Conservation (phyloP, 257 asterid species). For the Ocimum tenuiflorum region DNA sequence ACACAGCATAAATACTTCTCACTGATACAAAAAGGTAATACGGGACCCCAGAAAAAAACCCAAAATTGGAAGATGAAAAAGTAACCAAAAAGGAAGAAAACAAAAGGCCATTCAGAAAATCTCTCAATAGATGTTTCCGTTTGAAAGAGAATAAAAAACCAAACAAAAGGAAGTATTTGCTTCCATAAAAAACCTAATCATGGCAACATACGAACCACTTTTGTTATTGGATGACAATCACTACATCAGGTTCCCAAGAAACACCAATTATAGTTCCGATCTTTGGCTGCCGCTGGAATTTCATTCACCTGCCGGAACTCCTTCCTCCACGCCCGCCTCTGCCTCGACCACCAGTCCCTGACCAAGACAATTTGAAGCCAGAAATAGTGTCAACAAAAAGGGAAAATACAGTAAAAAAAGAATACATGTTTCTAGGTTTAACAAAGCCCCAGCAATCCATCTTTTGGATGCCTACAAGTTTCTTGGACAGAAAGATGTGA, state of each 20-base stretch:
- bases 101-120: too few relatives aligned
- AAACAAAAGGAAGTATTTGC: conserved; percentile 23
- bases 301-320: conserved; percentile 35
- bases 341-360: conserved; percentile 62
- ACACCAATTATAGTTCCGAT: conserved; percentile 29
- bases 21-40: too few relatives aligned
- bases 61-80: too few relatives aligned
- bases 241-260: conserved; percentile 27
- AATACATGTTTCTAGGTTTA: not conserved
- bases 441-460: too few relatives aligned
- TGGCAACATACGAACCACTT: conserved; percentile 9
- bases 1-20: too few relatives aligned
- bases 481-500: not conserved
- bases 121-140: not conserved
- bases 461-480: too few relatives aligned
- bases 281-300: conserved; percentile 19
- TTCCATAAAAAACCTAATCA: conserved; percentile 12
- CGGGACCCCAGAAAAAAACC: too few relatives aligned
- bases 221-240: conserved; percentile 7
- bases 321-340: conserved; percentile 63
- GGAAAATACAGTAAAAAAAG: not conserved
- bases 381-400: not conserved
- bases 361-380: conserved; percentile 14
- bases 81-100: too few relatives aligned
- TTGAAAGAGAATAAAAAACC: not conserved